Evolutionary conservation across 257 asterid species (phyloP).

Genomic region (Prunella vulgaris): DNA sequence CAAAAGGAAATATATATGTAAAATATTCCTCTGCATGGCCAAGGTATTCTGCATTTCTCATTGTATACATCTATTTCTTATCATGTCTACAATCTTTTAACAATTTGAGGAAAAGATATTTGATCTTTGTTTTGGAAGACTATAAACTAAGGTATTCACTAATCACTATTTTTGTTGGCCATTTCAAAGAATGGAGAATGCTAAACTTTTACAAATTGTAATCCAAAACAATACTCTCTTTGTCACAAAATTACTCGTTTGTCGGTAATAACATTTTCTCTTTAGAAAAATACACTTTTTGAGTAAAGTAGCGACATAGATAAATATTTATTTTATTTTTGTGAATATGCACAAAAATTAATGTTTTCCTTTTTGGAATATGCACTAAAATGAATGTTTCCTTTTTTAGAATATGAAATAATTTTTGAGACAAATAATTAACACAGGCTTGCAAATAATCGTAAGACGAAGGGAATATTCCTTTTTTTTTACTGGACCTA

Average conservation of each 20-base stretch:
- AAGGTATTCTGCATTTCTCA: not conserved
- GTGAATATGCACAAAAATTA: no score
- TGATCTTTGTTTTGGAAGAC: not conserved
- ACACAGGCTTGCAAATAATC: no score
- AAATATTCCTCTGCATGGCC: not conserved
- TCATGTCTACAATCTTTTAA: not conserved
- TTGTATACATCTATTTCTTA: not conserved
- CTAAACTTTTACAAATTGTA: not conserved
- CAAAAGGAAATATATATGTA: not conserved
- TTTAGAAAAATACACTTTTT: no score
- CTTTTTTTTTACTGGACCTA: no score
- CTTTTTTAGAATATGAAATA: no score
- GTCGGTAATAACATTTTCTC: no score
- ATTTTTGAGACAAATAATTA: no score
- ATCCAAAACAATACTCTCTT: not conserved
- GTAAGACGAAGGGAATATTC: no score
- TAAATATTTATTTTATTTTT: no score
- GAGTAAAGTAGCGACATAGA: no score
- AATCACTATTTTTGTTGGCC: not conserved
- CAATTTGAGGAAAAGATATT: not conserved
- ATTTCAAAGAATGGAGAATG: not conserved
- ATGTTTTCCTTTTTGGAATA: no score
- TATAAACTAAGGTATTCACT: not conserved
- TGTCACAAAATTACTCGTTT: not conserved
- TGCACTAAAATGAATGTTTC: no score